These are phyloP conservation scores for Carallia pectinifolia DNA, from an alignment of 345 rosid genomes.

Conservation along the genomic window DNA sequence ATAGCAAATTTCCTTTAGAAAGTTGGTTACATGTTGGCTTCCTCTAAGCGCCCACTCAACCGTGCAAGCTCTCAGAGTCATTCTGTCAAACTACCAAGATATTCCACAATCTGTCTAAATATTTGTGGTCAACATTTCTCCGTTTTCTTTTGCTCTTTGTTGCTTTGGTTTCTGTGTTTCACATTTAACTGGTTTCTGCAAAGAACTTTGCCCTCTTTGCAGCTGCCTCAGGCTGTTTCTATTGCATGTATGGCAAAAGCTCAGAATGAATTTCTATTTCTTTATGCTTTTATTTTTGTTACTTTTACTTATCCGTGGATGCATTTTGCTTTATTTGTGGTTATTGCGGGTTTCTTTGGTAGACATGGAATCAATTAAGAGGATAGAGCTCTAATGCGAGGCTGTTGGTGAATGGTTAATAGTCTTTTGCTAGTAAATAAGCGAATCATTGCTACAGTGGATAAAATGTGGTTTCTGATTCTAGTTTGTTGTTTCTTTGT, in stretches of 20 bases:
- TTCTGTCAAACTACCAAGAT: background rate
- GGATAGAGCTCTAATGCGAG: slow-evolving; percentile 62
- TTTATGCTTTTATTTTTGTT: too few relatives aligned
- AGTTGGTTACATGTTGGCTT: slow-evolving; percentile 4
- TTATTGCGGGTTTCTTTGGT: background rate
- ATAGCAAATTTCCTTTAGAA: slow-evolving; percentile 4
- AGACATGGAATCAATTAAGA: slow-evolving; percentile 32
- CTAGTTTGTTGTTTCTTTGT: slow-evolving; percentile 12
- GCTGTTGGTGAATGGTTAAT: slow-evolving; percentile 77
- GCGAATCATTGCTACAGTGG: too few relatives aligned
- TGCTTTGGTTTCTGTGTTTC: background rate
- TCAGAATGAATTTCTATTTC: too few relatives aligned
- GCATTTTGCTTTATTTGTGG: too few relatives aligned
- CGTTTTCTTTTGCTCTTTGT: background rate
- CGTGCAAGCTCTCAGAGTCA: background rate
- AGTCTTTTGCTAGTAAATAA: too few relatives aligned
- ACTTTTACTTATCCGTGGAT: too few relatives aligned
- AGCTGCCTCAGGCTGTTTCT: slow-evolving; percentile 78
- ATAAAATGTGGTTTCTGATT: background rate
- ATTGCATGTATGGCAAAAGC: slow-evolving; percentile 34
- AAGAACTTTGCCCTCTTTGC: slow-evolving; percentile 62
- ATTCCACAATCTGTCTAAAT: background rate
- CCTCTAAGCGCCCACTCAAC: background rate
- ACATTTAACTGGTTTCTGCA: slow-evolving; percentile 16
- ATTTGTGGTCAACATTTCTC: background rate